Base-by-base conservation (phyloP, 306 rosid genomes). In the Spatholobus suberectus region DNA sequence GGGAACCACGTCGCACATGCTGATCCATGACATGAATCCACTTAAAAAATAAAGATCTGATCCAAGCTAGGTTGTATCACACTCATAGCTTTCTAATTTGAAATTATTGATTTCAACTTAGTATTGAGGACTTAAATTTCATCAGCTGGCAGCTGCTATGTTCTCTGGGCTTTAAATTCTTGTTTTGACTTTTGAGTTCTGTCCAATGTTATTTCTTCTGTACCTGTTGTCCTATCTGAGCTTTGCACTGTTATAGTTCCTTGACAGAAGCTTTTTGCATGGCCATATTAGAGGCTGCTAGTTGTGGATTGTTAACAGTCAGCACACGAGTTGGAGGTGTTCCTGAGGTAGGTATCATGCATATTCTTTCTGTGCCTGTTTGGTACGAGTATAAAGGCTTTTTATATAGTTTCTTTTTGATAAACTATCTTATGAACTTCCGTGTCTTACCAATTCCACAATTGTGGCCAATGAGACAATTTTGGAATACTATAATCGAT, bases 251-350 rank as follows among this genome's bases (percentile, higher is more conserved):
- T 35, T 69, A 66, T 89, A 92, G 97, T 88, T 95, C 97, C 17
- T 88, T 94, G 63, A 94, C 98, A 3, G 98, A 94, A 86, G 98
- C 97, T 54, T 94, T 94, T 84, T 94, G 98, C 88, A 94, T 92
- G 78, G 98, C 98, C 79, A 92, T 92, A 84, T 83, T 94, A 73
- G 98, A 94, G 90, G 94, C 97, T 74, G 97, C 97, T 79, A 94
- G 98, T 86, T 94, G 98, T 86, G 98, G 98, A 72, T 88, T 94
- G 83, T 84, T 92, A 81, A 94, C 97, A 1, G 98, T 94, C 78
- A 94, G 98, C 88, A 92, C 98, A 11, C 89, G 91, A 17, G 97
- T 92, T 43, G 98, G 98, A 80, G 98, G 98, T 58, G 95, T 94
- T 65, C 98, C 98, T 3, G 97, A 94, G 97, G 97, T 87, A 68